A percentile compares a stretch with the other conserved stretches of the same genome.
These are phyloP conservation scores for Arachnopeziza araneosa DNA, from an alignment of 2,329 filamentous ascomycete genomes.

Conservation along the genomic window DNA sequence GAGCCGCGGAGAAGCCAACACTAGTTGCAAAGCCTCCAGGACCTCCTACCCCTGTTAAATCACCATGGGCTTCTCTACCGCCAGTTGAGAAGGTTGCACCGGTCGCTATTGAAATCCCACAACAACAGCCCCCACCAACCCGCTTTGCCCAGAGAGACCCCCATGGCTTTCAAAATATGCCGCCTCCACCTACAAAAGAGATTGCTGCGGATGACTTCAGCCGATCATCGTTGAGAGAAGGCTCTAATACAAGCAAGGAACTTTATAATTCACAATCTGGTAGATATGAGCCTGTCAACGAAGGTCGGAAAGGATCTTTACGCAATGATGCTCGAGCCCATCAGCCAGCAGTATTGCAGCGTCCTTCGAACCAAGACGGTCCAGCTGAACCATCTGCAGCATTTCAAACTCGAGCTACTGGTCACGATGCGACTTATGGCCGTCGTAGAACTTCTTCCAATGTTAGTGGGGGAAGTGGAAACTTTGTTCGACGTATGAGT, in stretches of 20 bases:
- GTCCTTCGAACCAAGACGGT: constrained; percentile 58
- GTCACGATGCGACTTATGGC: constrained; percentile 61
- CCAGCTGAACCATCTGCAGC: constrained; percentile 80
- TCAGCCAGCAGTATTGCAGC: constrained; percentile 74
- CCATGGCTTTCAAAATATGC: constrained; percentile 48
- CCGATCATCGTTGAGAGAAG: constrained; percentile 77
- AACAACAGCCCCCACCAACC: constrained; percentile 37
- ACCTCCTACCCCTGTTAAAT: constrained; percentile 69
- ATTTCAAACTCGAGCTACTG: constrained; percentile 72
- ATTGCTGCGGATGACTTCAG: constrained; percentile 94
- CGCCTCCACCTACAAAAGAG: constrained; percentile 61
- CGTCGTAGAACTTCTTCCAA: constrained; percentile 85
- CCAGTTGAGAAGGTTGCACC: constrained; percentile 79
- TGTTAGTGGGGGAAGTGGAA: constrained; percentile 79
- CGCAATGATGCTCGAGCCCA: constrained; percentile 62
- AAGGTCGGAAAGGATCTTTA: constrained; percentile 63
- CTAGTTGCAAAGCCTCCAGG: constrained; percentile 67
- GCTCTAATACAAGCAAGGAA: constrained; percentile 61
- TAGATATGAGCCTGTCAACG: constrained; percentile 81
- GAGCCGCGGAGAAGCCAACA: constrained; percentile 63
- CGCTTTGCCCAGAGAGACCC: constrained; percentile 51
- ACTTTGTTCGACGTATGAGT: constrained; percentile 44
- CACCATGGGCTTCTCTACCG: constrained; percentile 84
- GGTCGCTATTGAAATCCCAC: constrained; percentile 51
- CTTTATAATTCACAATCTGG: constrained; percentile 94